Base-by-base conservation (phyloP, 2,329 filamentous ascomycete species). In the Cryphonectria naterciae region DNA sequence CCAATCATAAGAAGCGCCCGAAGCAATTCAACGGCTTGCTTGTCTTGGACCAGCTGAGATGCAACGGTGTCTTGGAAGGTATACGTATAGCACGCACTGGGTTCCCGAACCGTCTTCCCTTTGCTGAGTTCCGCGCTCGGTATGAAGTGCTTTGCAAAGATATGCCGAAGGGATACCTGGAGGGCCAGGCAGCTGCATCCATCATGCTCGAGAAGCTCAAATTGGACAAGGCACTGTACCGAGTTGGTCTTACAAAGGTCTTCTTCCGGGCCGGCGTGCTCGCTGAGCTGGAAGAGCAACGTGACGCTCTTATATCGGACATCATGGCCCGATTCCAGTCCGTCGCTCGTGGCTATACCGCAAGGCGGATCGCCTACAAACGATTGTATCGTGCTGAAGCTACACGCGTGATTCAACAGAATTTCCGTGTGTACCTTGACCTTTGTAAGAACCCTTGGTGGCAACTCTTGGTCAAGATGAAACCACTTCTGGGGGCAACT, bases 31-130 rank as follows among this genome's bases (percentile, higher is more conserved):
- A 92, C 78, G 93, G 93, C 3, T 89, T 94, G 2, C 88, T 99
- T n/a, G 97, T 99, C 1, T 87, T 99, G 7, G 96, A 99, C 77
- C 97, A 99, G 80, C 85, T 99, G n/a, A 91, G 96, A 67, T 99
- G 96, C 83, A 99, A 99, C 79, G 96, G 96, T 92, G 96, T 99
- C 2, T 86, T 99, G n/a, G 96, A 99, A 82, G 96, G 96, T 73
- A 99, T 99, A 77, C 90, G 96, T 73, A 99, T 99, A 80, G 96
- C 96, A 35, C 90, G 96, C 62, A 99, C 97, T 6, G 96, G 96
- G 35, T 99, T 99, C 79, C 96, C 96, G 66, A 99, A 99, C 79
- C 88, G 96, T 75, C 86, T 99, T 43, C 88, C 93, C 0, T 99
- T 99, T 79, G 88, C 93, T 2, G 97, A 99, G 78, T 99, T 99